These are phyloP conservation scores for Erigeron canadensis DNA, from an alignment of 129 eudicot genomes.

Conservation along the genomic window DNA sequence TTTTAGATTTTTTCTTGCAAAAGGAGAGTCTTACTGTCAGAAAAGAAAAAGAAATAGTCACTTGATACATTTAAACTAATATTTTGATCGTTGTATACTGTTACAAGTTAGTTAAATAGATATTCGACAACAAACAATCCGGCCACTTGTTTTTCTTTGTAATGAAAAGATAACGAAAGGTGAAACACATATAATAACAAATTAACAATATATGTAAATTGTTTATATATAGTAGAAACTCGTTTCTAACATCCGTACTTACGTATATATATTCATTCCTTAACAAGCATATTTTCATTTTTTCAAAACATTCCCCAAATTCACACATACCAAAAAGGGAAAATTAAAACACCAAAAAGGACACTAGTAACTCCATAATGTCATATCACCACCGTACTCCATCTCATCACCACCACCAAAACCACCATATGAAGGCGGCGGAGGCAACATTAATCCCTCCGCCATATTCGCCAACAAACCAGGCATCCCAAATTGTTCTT, in stretches of 20 bases:
- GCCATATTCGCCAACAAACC: constrained; percentile 64
- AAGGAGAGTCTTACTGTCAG: too few species aligned
- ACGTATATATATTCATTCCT: constrained; percentile 10
- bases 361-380: constrained; percentile 55
- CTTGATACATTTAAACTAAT: too few species aligned
- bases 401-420: constrained; percentile 40
- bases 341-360: not conserved
- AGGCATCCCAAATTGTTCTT: constrained; percentile 69
- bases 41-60: too few species aligned
- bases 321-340: not conserved
- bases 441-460: constrained; percentile 73
- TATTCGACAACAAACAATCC: too few species aligned
- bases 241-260: not conserved
- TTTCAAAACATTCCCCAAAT: not conserved
- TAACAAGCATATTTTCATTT: constrained; percentile 24
- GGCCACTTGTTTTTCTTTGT: too few species aligned
- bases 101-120: too few species aligned
- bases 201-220: not conserved
- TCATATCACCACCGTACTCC: constrained; percentile 48
- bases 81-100: too few species aligned
- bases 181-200: too few species aligned
- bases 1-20: too few species aligned
- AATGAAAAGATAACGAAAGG: too few species aligned
- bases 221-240: not conserved
- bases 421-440: constrained; percentile 37